Conservation (phyloP, 208 protist genomes). For the Trypanosoma lewisi region DNA sequence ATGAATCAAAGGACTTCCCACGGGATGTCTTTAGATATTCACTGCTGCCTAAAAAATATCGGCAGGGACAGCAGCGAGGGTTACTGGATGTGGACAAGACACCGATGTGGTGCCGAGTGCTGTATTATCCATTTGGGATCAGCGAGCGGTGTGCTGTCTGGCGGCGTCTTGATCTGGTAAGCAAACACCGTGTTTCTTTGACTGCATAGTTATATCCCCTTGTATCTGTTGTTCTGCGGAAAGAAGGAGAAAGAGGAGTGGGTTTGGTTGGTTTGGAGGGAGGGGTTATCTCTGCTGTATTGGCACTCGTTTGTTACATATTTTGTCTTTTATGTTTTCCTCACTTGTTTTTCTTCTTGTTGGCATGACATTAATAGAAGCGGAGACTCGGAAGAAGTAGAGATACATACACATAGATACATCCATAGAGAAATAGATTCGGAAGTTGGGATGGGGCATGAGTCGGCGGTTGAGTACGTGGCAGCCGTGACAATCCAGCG, state of each 20-base stretch:
- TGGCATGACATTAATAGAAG: too few relatives aligned
- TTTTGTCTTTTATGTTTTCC: background rate
- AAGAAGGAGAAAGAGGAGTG: background rate
- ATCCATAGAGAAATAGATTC: constrained; percentile 2
- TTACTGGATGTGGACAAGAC: constrained; percentile 52
- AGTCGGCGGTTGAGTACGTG: constrained; percentile 9
- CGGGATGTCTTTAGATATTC: constrained; percentile 21
- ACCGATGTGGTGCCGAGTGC: constrained; percentile 64
- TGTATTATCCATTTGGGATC: constrained; percentile 70
- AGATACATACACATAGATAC: background rate
- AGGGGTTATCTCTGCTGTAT: background rate
- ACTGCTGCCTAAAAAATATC: background rate
- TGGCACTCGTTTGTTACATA: background rate
- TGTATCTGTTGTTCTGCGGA: background rate
- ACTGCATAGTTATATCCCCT: background rate
- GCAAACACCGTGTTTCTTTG: constrained; percentile 8
- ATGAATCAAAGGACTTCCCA: constrained; percentile 13
- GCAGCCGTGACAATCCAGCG: constrained; percentile 33
- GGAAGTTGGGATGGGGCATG: constrained; percentile 4
- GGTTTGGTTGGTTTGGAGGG: background rate
- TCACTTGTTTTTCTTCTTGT: too few relatives aligned
- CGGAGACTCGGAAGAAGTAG: background rate
- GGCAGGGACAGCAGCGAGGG: constrained; percentile 19
- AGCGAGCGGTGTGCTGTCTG: constrained; percentile 42
- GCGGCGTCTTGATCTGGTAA: constrained; percentile 34